Conservation (phyloP, 768 basidiomycete species). For the Cyathus striatus region DNA sequence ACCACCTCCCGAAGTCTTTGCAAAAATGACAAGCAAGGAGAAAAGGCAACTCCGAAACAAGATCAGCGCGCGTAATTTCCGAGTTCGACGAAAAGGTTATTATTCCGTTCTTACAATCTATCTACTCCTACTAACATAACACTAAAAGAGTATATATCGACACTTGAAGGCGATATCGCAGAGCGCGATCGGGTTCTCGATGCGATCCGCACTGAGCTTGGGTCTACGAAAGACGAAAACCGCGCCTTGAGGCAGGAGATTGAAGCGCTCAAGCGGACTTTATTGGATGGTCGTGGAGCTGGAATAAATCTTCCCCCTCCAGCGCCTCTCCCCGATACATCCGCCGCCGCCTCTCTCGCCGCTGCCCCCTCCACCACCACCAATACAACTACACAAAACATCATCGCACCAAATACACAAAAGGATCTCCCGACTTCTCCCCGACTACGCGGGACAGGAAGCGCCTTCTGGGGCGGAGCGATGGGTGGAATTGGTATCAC, state of each 20-base stretch:
- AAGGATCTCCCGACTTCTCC: conserved; percentile 73
- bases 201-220: conserved; percentile 80
- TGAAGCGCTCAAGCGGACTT: conserved; percentile 63
- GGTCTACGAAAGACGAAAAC: conserved; percentile 77
- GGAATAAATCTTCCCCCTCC: conserved; percentile 46
- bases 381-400: conserved; percentile 14
- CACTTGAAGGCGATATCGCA: conserved; percentile 89
- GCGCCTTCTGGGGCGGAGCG: conserved; percentile 72
- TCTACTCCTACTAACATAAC: not conserved
- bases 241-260: conserved; percentile 77
- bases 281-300: conserved; percentile 63
- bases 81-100: conserved; percentile 88
- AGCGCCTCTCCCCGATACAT: conserved; percentile 37
- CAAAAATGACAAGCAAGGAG: conserved; percentile 93
- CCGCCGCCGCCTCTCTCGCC: conserved; percentile 22
- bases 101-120: conserved; percentile 3
- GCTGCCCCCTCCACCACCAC: conserved; percentile 6
- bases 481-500: conserved; percentile 63
- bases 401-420: conserved; percentile 64
- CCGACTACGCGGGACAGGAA: conserved; percentile 36
- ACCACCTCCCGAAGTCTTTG: conserved; percentile 88
- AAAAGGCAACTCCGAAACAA: conserved; percentile 96
- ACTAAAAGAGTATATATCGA: conserved; percentile 81
- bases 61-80: conserved; percentile 92
- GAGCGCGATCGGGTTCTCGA: conserved; percentile 90